Evolutionary conservation across 1,139 yeast genomes (phyloP).

Genomic region (Taiozyma sp.): DNA sequence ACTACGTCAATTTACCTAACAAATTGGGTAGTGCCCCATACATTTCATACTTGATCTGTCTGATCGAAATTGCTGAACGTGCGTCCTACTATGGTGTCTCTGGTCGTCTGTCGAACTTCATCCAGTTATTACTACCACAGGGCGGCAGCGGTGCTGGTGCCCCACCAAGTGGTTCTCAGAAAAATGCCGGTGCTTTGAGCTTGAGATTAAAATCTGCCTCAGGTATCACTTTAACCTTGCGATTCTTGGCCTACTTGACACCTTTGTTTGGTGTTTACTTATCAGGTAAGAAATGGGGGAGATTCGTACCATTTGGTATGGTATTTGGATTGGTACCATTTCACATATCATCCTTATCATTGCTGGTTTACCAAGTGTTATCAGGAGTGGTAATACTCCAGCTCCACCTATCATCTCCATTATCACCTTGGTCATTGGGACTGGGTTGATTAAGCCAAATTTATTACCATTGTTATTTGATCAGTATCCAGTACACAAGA

Average conservation of each 20-base stretch:
- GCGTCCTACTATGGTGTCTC: slow-evolving; percentile 78
- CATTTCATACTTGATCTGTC: slow-evolving; percentile 66
- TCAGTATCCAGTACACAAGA: slow-evolving; percentile 55
- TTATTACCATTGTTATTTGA: slow-evolving; percentile 78
- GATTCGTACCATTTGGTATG: slow-evolving; percentile 61
- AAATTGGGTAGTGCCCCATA: slow-evolving; percentile 35
- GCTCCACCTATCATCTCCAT: slow-evolving; percentile 56
- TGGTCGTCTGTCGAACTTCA: slow-evolving; percentile 75
- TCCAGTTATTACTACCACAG: slow-evolving; percentile 55
- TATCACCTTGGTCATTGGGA: slow-evolving; percentile 68
- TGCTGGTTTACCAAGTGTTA: slow-evolving; percentile 66
- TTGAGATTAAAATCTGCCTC: slow-evolving; percentile 65
- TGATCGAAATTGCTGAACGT: slow-evolving; percentile 79
- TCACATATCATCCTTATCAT: slow-evolving; percentile 65
- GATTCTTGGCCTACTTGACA: slow-evolving; percentile 79
- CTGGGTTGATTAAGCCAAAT: slow-evolving; percentile 81
- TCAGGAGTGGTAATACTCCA: slow-evolving; percentile 40
- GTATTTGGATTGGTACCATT: slow-evolving; percentile 53
- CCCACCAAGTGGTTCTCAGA: slow-evolving; percentile 37
- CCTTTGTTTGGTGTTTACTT: slow-evolving; percentile 77
- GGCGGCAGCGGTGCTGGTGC: slow-evolving; percentile 46
- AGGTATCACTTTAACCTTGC: slow-evolving; percentile 74
- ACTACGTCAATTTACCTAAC: slow-evolving; percentile 14
- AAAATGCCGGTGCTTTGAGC: slow-evolving; percentile 54
- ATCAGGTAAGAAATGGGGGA: slow-evolving; percentile 73